Evolutionary conservation across 345 rosid species (phyloP).

Genomic region (Capsella bursapastoris): DNA sequence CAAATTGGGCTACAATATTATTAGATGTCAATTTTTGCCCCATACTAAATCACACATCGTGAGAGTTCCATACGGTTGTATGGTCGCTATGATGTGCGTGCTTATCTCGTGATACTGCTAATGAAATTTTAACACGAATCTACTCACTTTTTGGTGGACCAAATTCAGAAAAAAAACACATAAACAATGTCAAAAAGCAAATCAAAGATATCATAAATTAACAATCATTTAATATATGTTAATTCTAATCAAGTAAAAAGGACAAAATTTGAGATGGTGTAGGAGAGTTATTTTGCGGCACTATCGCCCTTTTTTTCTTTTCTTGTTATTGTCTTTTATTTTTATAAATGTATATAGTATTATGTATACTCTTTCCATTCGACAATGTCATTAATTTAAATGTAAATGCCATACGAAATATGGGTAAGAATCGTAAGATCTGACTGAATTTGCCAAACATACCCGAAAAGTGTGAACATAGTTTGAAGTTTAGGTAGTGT

Average conservation of each 20-base stretch:
- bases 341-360: background rate
- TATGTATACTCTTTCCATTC: background rate
- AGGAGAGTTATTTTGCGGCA: slow-evolving; percentile 20
- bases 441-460: slow-evolving; percentile 12
- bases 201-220: slow-evolving; percentile 29
- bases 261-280: slow-evolving; percentile 13
- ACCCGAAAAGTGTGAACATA: slow-evolving; percentile 2
- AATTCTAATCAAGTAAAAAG: slow-evolving; percentile 9
- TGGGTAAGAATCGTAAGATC: slow-evolving; percentile 6
- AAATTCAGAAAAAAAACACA: slow-evolving; percentile 8
- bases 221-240: background rate
- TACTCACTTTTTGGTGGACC: slow-evolving; percentile 34
- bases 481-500: slow-evolving; percentile 14
- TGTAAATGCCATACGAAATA: background rate
- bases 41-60: slow-evolving; percentile 6
- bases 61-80: slow-evolving; percentile 31
- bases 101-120: slow-evolving; percentile 37
- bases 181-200: slow-evolving; percentile 19
- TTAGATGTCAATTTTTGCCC: slow-evolving; percentile 29
- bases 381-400: background rate
- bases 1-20: slow-evolving; percentile 39
- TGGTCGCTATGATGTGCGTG: slow-evolving; percentile 34
- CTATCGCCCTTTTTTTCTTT: slow-evolving; percentile 8
- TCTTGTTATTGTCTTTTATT: background rate
- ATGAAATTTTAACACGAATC: slow-evolving; percentile 27